Evolutionary conservation across 2,329 filamentous ascomycete species (phyloP).

Genomic region (Venturia asperata): DNA sequence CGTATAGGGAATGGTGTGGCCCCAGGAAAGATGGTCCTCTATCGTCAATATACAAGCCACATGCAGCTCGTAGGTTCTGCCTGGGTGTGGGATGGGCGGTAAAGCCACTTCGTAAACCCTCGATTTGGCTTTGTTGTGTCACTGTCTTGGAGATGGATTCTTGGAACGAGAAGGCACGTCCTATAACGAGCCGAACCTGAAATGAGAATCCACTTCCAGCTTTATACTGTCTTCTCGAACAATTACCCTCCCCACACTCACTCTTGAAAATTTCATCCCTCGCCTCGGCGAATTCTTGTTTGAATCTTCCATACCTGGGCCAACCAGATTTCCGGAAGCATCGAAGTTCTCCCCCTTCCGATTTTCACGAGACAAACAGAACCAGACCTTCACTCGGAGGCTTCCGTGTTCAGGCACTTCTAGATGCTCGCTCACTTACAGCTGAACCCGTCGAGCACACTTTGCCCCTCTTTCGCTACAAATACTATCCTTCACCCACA

Average conservation of each 20-base stretch:
- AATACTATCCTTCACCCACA: conserved; percentile 9
- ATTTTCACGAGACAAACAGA: background rate
- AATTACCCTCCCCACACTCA: background rate
- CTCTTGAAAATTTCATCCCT: conserved; percentile 10
- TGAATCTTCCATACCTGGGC: conserved; percentile 1
- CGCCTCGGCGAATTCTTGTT: conserved; percentile 1
- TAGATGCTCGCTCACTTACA: background rate
- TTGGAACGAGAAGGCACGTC: conserved; percentile 4
- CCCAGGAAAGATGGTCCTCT: background rate
- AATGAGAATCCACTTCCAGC: background rate
- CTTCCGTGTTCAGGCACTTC: conserved; percentile 11
- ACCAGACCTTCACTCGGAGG: background rate
- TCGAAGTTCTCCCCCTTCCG: background rate
- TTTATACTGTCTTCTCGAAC: conserved; percentile 4
- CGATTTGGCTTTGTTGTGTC: conserved; percentile 5
- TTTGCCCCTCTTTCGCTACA: conserved; percentile 8
- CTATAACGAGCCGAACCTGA: background rate
- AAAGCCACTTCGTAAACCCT: conserved; percentile 13
- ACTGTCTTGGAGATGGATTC: conserved; percentile 8
- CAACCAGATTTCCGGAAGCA: conserved; percentile 2
- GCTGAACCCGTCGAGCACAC: conserved; percentile 2
- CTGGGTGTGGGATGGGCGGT: background rate
- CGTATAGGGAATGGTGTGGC: background rate
- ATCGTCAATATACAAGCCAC: conserved; percentile 6
- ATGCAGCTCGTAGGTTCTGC: background rate